Conservation (phyloP, 352 stramenopile genomes). For the Pythium phragmiticola region DNA sequence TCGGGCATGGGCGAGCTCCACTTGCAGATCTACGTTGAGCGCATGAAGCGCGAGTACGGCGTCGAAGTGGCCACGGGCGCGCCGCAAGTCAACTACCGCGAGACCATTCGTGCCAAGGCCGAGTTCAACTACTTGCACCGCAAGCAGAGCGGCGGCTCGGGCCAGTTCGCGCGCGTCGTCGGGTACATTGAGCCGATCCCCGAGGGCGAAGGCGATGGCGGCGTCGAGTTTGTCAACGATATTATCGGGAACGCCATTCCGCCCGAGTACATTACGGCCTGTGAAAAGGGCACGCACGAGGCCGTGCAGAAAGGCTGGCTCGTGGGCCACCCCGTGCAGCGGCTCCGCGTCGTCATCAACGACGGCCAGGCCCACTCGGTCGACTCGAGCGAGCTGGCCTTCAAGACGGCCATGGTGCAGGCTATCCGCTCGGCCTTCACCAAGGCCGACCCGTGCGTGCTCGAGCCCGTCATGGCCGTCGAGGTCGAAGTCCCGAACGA, state of each 20-base stretch:
- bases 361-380: conserved; percentile 51
- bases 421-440: conserved; percentile 59
- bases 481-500: conserved; percentile 62
- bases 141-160: conserved; percentile 92
- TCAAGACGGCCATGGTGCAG: conserved; percentile 51
- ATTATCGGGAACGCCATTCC: conserved; percentile 95
- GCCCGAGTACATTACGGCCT: conserved; percentile 57
- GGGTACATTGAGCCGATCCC: conserved; percentile 54
- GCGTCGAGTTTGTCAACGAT: conserved; percentile 96
- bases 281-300: conserved; percentile 60
- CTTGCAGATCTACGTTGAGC: conserved; percentile 92
- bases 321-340: conserved; percentile 58
- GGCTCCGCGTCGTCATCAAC: conserved; percentile 60
- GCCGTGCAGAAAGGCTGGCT: conserved; percentile 59
- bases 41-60: conserved; percentile 88
- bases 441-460: conserved; percentile 47
- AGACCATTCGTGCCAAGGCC: conserved; percentile 84
- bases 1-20: conserved; percentile 95
- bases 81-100: conserved; percentile 90
- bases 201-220: conserved; percentile 63
- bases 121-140: conserved; percentile 99
- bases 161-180: conserved; percentile 68
- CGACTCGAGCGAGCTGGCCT: conserved; percentile 69
- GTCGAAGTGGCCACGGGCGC: conserved; percentile 81
- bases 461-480: conserved; percentile 83